Conservation (phyloP, 495 filamentous ascomycete genomes). For the Penicillium riverlandense region DNA sequence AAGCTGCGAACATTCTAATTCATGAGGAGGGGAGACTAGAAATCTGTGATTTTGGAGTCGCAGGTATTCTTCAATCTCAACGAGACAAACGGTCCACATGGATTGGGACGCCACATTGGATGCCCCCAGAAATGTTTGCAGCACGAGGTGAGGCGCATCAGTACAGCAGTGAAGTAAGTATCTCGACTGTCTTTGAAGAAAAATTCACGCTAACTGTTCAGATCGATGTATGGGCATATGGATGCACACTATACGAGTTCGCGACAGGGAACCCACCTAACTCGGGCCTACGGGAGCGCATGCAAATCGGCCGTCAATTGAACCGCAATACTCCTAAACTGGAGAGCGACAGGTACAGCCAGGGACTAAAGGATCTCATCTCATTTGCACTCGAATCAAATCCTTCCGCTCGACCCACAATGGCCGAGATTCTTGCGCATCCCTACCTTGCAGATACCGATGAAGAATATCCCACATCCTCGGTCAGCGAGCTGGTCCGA, state of each 20-base stretch:
- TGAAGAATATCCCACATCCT: constrained; percentile 60
- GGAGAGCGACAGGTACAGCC: constrained; percentile 68
- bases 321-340: constrained; percentile 57
- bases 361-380: constrained; percentile 65
- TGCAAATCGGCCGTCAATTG: constrained; percentile 56
- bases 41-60: constrained; percentile 94
- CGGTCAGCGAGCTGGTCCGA: constrained; percentile 64
- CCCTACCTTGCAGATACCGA: constrained; percentile 49
- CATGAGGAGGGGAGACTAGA: constrained; percentile 82
- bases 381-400: constrained; percentile 72
- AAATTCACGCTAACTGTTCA: constrained; percentile 24
- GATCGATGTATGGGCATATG: constrained; percentile 95
- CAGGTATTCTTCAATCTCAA: constrained; percentile 76
- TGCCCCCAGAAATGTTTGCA: constrained; percentile 82
- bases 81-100: constrained; percentile 84
- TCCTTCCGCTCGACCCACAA: constrained; percentile 64
- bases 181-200: neutral
- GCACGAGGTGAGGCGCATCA: constrained; percentile 31
- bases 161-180: constrained; percentile 51
- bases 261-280: constrained; percentile 82
- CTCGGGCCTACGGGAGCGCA: constrained; percentile 36
- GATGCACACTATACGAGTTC: constrained; percentile 84
- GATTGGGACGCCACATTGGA: constrained; percentile 94
- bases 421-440: constrained; percentile 41
- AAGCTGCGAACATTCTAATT: constrained; percentile 86